Evolutionary conservation across 1,139 yeast species (phyloP).

Genomic region (Yamadazyma sp.): DNA sequence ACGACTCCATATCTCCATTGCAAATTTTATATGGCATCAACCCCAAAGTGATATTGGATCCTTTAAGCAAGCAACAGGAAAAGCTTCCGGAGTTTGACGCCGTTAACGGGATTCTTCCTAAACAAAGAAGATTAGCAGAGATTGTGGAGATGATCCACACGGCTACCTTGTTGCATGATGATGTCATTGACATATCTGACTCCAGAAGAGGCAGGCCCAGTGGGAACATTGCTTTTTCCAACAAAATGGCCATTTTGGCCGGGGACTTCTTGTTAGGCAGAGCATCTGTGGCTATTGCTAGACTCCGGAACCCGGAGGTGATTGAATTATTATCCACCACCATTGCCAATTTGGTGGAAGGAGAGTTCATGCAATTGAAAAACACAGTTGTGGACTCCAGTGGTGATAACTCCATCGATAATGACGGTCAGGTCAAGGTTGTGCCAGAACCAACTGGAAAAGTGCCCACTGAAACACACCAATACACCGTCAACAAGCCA

Average conservation of each 20-base stretch:
- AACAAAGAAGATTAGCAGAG: constrained; percentile 93
- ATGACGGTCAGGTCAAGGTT: constrained; percentile 48
- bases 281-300: constrained; percentile 93
- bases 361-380: constrained; percentile 97
- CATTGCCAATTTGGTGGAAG: constrained; percentile 95
- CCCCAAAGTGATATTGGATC: constrained; percentile 76
- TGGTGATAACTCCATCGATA: constrained; percentile 44
- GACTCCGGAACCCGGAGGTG: constrained; percentile 94
- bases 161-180: constrained; percentile 94
- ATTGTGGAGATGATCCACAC: constrained; percentile 98
- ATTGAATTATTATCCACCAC: constrained; percentile 93
- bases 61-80: constrained; percentile 79
- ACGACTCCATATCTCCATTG: constrained; percentile 73
- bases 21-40: constrained; percentile 84
- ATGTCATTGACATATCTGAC: constrained; percentile 92
- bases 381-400: constrained; percentile 68
- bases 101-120: constrained; percentile 76
- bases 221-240: constrained; percentile 91
- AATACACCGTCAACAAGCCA: constrained; percentile 51
- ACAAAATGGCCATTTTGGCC: constrained; percentile 96
- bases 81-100: constrained; percentile 62
- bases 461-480: constrained; percentile 59
- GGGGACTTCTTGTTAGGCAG: constrained; percentile 95
- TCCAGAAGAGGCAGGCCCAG: constrained; percentile 87
- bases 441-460: constrained; percentile 66